Conservation (phyloP, 176 grass and related monocot species). For the Guadua angustifolia region DNA sequence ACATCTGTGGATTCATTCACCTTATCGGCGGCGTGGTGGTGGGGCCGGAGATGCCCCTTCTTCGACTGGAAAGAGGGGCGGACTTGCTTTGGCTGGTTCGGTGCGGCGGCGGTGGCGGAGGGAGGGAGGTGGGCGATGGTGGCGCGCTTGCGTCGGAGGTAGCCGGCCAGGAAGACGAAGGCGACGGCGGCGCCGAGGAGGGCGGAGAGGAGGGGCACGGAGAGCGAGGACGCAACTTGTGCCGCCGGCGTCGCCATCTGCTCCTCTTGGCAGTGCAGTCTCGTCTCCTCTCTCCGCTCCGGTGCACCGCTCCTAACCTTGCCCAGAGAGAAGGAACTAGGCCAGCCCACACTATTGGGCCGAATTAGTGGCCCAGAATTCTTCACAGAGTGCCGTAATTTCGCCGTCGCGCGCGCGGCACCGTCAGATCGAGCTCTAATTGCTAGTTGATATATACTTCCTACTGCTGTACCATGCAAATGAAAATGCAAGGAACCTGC, state of each 20-base stretch:
- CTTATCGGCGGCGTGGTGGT: conserved; percentile 81
- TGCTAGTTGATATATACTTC: too few relatives aligned
- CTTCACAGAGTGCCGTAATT: too few relatives aligned
- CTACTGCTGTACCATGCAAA: too few relatives aligned
- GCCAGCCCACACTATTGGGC: too few relatives aligned
- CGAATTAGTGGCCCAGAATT: too few relatives aligned
- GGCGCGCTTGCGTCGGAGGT: conserved; percentile 87
- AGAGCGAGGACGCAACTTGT: conserved; percentile 44
- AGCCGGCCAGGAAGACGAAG: conserved; percentile 76
- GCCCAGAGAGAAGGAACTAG: too few relatives aligned
- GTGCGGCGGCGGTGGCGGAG: conserved; percentile 40
- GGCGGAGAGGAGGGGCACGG: conserved; percentile 71
- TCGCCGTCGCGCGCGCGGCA: too few relatives aligned
- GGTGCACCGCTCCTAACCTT: too few relatives aligned
- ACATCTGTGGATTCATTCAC: conserved; percentile 33
- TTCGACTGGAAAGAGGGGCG: conserved; percentile 39
- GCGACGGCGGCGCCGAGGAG: conserved; percentile 69
- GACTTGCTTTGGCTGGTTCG: conserved; percentile 42
- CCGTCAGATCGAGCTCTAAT: too few relatives aligned
- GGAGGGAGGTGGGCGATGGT: conserved; percentile 66
- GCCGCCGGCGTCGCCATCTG: conserved; percentile 5
- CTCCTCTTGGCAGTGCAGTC: not conserved
- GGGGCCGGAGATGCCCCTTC: conserved; percentile 53
- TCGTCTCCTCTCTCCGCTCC: too few relatives aligned
- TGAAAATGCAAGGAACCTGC: too few relatives aligned